Evolutionary conservation across 1,284 basidiomycete species (phyloP).

Genomic region (Erythrobasidium hasegawianum): DNA sequence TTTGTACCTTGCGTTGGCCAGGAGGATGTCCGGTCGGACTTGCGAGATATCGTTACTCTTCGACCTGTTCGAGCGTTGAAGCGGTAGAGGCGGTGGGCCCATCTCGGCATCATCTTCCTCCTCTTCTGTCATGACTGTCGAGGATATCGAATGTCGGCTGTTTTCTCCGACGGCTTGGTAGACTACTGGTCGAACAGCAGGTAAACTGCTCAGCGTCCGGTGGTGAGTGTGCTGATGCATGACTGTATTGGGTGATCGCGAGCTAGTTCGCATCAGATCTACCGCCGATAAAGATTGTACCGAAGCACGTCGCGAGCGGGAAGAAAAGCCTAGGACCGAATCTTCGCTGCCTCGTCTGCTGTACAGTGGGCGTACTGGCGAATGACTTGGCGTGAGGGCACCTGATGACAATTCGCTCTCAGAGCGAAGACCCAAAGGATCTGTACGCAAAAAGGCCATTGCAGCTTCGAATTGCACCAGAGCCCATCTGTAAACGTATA

Average conservation of each 20-base stretch:
- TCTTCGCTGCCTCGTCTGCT: constrained; percentile 12
- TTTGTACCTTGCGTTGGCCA: no score
- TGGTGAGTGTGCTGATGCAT: constrained; percentile 13
- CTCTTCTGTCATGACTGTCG: constrained; percentile 23
- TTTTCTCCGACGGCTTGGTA: constrained; percentile 9
- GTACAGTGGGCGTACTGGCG: constrained; percentile 11
- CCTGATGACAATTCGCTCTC: not conserved
- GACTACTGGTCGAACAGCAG: constrained; percentile 7
- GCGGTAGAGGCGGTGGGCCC: constrained; percentile 16
- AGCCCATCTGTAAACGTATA: constrained; percentile 27
- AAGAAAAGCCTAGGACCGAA: not conserved
- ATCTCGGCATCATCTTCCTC: constrained; percentile 24
- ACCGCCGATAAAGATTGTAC: constrained; percentile 23
- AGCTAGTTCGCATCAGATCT: not conserved
- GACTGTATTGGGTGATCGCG: constrained; percentile 12
- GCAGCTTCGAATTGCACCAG: constrained; percentile 36
- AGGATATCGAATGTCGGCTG: constrained; percentile 14
- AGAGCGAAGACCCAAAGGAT: constrained; percentile 16
- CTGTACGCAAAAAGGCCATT: constrained; percentile 29
- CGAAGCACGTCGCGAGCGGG: constrained; percentile 18
- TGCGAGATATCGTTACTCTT: not conserved
- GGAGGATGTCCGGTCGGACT: no score
- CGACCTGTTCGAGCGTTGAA: not conserved
- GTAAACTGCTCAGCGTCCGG: constrained; percentile 25
- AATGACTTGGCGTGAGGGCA: not conserved